Base-by-base conservation (phyloP, 2,329 filamentous ascomycete genomes). In the Dothideomycetidae sp. region DNA sequence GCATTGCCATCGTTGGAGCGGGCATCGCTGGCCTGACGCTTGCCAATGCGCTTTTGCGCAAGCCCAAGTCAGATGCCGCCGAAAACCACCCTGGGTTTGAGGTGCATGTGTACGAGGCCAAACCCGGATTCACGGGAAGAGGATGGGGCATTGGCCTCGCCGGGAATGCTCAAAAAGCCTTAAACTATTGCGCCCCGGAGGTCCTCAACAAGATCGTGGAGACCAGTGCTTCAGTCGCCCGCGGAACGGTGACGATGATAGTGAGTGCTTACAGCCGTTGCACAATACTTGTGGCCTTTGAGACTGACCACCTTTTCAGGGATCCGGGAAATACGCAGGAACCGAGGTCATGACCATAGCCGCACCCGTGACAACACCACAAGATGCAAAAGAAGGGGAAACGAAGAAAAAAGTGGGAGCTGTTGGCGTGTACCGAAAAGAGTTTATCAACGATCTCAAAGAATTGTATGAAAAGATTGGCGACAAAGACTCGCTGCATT, bases 21-120 rank as follows among this genome's bases (percentile, higher is more conserved):
- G 60, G 59, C 38, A 57, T 62, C 15, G 56, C 55, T 18, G 60
- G 60, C n/a, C 51, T 62, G 1, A 54, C 60, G 0, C 48, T 69
- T 5, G 64, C 66, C 3, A 57, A 61, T 31, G 58, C 60, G 43
- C 58, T 73, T 3, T 57, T 70, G 37, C 48, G 50, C 30, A 7
- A 26, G 21, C 21, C 21, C 7, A 7, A 7, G 21, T n/a, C n/a
- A n/a, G n/a, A n/a, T n/a, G 21, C 21, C 7, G 7, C 21, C 7
- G 21, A 26, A 26, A n/a, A 26, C 21, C 21, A 26, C n/a, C n/a
- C 21, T 7, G 21, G 21, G n/a, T 26, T 26, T n/a, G 21, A 26
- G 21, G 7, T 26, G 7, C 21, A 26, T n/a, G 21, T 26, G 21
- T 26, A 26, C n/a, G 21, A 26, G 21, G 21, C 21, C 7, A 26